These are phyloP conservation scores for Bidens hawaiensis DNA, from an alignment of 140 eudicot genomes.

Conservation along the genomic window DNA sequence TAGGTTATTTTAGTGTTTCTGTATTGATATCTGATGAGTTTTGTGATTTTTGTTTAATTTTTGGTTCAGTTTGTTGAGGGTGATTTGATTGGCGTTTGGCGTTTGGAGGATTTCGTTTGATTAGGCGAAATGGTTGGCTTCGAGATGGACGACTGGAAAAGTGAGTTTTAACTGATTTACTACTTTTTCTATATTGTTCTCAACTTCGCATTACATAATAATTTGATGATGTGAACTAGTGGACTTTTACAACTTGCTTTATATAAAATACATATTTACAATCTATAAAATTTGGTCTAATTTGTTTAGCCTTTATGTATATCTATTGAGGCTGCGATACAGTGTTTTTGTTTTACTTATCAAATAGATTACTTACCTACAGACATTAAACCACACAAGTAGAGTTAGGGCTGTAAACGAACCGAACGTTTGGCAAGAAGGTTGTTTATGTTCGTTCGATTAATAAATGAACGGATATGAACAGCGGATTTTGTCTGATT, in stretches of 20 bases:
- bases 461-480: no score
- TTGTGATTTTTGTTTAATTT: slow-evolving; percentile 2
- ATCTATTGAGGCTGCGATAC: not conserved
- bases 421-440: no score
- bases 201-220: not conserved
- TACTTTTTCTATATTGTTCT: not conserved
- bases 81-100: slow-evolving; percentile 9
- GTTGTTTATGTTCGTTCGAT: no score
- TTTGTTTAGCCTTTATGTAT: not conserved
- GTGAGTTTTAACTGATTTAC: slow-evolving; percentile 16
- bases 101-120: slow-evolving; percentile 18
- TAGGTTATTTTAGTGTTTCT: not conserved
- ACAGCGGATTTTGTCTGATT: no score
- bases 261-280: no score
- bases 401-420: no score
- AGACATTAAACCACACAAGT: no score
- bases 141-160: slow-evolving; percentile 40
- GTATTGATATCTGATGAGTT: not conserved
- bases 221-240: not conserved
- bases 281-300: not conserved
- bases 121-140: slow-evolving; percentile 30
- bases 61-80: slow-evolving; percentile 12
- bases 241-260: not conserved
- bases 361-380: not conserved
- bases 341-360: not conserved